A percentile compares a stretch with the other conserved stretches of the same genome.
Evolutionary conservation across 768 basidiomycete species (phyloP).

Genomic region (Collybiopsis luxurians): DNA sequence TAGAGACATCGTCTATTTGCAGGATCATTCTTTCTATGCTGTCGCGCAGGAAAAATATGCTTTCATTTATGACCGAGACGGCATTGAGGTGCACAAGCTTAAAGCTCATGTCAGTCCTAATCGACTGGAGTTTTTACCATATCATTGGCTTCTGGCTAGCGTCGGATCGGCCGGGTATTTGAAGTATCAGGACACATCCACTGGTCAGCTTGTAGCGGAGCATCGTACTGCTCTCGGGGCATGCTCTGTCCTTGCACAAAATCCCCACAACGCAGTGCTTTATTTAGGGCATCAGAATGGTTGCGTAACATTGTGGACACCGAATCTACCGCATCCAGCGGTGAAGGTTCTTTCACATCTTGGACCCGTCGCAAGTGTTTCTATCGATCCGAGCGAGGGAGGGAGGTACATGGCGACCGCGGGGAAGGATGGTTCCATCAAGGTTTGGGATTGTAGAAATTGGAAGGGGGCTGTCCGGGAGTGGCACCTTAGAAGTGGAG

Average conservation of each 20-base stretch:
- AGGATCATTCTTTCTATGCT: conserved; percentile 90
- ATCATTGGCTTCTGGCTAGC: conserved; percentile 90
- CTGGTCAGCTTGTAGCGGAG: conserved; percentile 80
- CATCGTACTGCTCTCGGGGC: conserved; percentile 90
- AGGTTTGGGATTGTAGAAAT: conserved; percentile 96
- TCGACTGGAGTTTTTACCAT: conserved; percentile 87
- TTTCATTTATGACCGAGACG: conserved; percentile 93
- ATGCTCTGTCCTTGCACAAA: conserved; percentile 85
- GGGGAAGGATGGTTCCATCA: conserved; percentile 85
- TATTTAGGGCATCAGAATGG: conserved; percentile 96
- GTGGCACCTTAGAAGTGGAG: conserved; percentile 48
- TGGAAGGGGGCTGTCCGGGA: conserved; percentile 87
- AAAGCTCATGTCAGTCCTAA: conserved; percentile 87
- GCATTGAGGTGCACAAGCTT: conserved; percentile 87
- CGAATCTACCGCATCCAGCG: conserved; percentile 87
- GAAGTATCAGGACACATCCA: conserved; percentile 97
- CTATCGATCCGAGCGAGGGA: conserved; percentile 80
- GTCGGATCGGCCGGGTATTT: conserved; percentile 87
- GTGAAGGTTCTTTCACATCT: conserved; percentile 90
- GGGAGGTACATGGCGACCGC: conserved; percentile 91
- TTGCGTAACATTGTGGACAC: conserved; percentile 95
- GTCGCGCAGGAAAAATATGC: conserved; percentile 96
- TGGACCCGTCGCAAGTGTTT: conserved; percentile 78
- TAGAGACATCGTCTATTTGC: conserved; percentile 88
- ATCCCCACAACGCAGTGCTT: conserved; percentile 89